Evolutionary conservation across 169 alveolate species (phyloP).

Genomic region (Cardiosporidium cionae): DNA sequence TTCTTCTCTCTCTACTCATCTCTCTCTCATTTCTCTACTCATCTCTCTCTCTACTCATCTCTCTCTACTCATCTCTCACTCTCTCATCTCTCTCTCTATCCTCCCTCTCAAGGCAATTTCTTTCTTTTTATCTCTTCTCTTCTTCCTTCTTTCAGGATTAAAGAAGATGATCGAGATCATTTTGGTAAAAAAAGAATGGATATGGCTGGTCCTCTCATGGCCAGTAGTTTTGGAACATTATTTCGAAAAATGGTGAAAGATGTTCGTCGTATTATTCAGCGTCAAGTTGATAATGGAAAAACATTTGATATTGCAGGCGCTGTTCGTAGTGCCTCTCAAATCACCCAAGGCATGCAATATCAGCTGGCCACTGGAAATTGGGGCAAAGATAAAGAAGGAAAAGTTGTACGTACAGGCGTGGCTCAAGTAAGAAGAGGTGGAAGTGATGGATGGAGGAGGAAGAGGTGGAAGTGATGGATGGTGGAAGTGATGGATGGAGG

Average conservation of each 20-base stretch:
- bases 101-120: no score
- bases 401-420: slow-evolving; percentile 95
- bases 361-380: slow-evolving; percentile 95
- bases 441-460: no score
- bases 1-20: no score
- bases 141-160: slow-evolving; percentile 91
- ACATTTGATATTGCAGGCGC: slow-evolving; percentile 80
- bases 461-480: no score
- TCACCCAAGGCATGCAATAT: slow-evolving; percentile 81
- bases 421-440: no score
- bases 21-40: no score
- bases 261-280: slow-evolving; percentile 78
- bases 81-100: no score
- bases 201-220: slow-evolving; percentile 96
- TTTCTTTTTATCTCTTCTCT: no score
- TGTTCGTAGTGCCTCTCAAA: slow-evolving; percentile 72
- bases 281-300: slow-evolving; percentile 75
- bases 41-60: no score
- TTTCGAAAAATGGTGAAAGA: slow-evolving; percentile 87
- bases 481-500: no score
- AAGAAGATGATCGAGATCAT: slow-evolving; percentile 99
- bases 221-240: slow-evolving; percentile 89
- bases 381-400: slow-evolving; percentile 95
- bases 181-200: slow-evolving; percentile 99
- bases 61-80: no score